Evolutionary conservation across 1,139 yeast genomes (phyloP).

Genomic region (Suhomyces terraborum): DNA sequence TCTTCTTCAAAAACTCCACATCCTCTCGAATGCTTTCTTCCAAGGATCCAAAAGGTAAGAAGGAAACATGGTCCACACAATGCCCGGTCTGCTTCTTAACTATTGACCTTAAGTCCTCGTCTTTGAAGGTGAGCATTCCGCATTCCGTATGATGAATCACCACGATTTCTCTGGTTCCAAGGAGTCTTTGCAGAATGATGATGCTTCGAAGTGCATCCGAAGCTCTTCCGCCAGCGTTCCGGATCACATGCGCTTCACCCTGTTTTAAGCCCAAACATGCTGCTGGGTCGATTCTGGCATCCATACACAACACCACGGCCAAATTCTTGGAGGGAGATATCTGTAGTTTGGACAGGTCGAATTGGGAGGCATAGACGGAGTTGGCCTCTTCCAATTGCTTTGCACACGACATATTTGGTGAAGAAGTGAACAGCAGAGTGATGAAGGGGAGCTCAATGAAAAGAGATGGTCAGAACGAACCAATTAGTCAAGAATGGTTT

Average conservation of each 20-base stretch:
- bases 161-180: conserved; percentile 43
- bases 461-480: too few species aligned
- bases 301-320: conserved; percentile 46
- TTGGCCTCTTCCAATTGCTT: conserved; percentile 28
- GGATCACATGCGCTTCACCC: conserved; percentile 49
- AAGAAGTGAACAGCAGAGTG: too few species aligned
- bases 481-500: too few species aligned
- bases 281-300: conserved; percentile 48
- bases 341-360: conserved; percentile 30
- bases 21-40: conserved; percentile 39
- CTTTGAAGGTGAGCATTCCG: conserved; percentile 45
- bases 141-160: conserved; percentile 46
- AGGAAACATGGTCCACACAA: conserved; percentile 31
- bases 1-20: conserved; percentile 24
- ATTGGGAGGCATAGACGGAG: conserved; percentile 21
- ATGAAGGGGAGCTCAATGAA: too few species aligned
- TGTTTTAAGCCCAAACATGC: conserved; percentile 40
- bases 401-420: conserved; percentile 25
- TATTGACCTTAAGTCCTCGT: conserved; percentile 28
- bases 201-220: conserved; percentile 42
- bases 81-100: conserved; percentile 33
- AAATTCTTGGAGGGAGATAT: conserved; percentile 41
- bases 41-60: conserved; percentile 37
- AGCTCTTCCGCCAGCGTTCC: conserved; percentile 50
- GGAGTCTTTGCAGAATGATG: conserved; percentile 37